Conservation (phyloP, 768 basidiomycete genomes). For the Tulasnella sp. region DNA sequence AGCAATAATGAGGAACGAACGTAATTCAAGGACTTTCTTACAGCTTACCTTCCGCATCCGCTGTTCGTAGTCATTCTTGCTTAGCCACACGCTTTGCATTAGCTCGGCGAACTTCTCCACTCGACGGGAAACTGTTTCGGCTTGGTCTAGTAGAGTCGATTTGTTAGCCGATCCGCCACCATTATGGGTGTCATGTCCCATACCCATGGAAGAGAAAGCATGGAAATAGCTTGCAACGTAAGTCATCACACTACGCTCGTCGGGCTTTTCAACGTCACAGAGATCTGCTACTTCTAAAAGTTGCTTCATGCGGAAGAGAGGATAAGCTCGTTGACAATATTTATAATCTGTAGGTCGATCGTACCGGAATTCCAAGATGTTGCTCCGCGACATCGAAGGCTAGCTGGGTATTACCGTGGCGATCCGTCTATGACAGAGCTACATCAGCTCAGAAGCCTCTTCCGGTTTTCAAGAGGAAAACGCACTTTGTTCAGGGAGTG, state of each 20-base stretch:
- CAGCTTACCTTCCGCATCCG: slow-evolving; percentile 59
- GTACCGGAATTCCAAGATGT: slow-evolving; percentile 82
- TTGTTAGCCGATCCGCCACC: neutral
- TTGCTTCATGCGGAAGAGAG: slow-evolving; percentile 46
- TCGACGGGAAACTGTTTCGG: slow-evolving; percentile 85
- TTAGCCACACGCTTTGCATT: slow-evolving; percentile 86
- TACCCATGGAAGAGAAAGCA: slow-evolving; percentile 95
- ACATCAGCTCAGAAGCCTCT: neutral
- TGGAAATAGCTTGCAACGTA: slow-evolving; percentile 98
- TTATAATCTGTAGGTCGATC: slow-evolving; percentile 28
- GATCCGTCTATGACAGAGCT: slow-evolving; percentile 47
- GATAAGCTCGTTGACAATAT: neutral
- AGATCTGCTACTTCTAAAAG: slow-evolving; percentile 94
- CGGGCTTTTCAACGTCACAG: slow-evolving; percentile 77
- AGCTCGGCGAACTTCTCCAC: slow-evolving; percentile 95
- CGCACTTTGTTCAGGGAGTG: slow-evolving; percentile 72
- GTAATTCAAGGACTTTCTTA: neutral
- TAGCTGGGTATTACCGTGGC: slow-evolving; percentile 72
- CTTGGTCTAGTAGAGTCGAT: slow-evolving; percentile 63
- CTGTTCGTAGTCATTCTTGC: slow-evolving; percentile 85
- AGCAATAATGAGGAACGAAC: neutral
- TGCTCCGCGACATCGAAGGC: slow-evolving; percentile 86
- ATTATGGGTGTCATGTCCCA: slow-evolving; percentile 26
- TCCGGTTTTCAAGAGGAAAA: neutral
- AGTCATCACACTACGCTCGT: slow-evolving; percentile 96